These are phyloP conservation scores for Leptographium galeiforme DNA, from an alignment of 2,329 filamentous ascomycete species.

Conservation along the genomic window DNA sequence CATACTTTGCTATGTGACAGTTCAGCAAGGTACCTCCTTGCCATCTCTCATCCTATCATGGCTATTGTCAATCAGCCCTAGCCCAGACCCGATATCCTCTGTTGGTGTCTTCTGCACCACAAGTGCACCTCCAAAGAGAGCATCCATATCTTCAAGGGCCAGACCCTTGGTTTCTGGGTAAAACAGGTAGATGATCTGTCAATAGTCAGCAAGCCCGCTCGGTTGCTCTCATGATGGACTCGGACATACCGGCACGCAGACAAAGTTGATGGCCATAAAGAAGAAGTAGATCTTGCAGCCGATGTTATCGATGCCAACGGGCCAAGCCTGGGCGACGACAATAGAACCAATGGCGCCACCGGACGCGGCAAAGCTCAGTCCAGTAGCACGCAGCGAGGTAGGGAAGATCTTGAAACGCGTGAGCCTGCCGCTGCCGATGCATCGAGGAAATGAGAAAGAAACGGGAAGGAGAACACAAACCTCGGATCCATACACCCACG, in stretches of 20 bases:
- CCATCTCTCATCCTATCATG: too few species aligned
- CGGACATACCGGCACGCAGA: conserved; percentile 26
- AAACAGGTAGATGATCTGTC: conserved; percentile 25
- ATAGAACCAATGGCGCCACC: conserved; percentile 42
- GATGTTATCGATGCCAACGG: conserved; percentile 34
- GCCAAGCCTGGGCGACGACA: conserved; percentile 41
- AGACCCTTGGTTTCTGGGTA: conserved; percentile 32
- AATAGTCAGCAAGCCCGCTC: background rate
- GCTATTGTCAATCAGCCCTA: too few species aligned
- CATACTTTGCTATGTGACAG: too few species aligned
- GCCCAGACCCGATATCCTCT: background rate
- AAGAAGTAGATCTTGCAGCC: conserved; percentile 43
- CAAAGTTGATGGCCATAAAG: conserved; percentile 39
- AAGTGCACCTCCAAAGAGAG: conserved; percentile 19
- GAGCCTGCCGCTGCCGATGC: background rate
- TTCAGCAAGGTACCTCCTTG: too few species aligned
- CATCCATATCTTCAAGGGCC: conserved; percentile 30
- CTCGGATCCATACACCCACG: conserved; percentile 48
- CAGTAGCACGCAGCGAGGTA: conserved; percentile 40
- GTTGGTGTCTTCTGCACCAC: background rate
- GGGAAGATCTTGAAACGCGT: conserved; percentile 34
- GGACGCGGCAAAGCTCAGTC: conserved; percentile 41
- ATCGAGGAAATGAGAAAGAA: background rate
- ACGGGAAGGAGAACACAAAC: conserved; percentile 17
- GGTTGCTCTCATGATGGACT: background rate